Percentiles rank a stretch among this genome's conserved stretches.
Conservation (phyloP, 345 rosid genomes). For the Arabidopsis arenosa region DNA sequence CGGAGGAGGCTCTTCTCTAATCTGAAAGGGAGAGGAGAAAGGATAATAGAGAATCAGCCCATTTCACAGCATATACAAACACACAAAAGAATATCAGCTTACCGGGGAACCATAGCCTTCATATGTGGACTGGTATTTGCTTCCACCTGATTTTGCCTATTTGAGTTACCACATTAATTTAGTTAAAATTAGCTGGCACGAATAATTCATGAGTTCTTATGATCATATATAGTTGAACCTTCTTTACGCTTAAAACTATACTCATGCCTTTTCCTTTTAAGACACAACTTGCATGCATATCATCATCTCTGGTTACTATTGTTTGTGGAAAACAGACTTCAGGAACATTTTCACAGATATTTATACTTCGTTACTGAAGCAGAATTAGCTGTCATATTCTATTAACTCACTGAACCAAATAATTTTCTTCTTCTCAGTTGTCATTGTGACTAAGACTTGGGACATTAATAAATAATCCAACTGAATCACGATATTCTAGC, state of each 20-base stretch:
- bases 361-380: neutral
- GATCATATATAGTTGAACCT: neutral
- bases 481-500: conserved; percentile 17
- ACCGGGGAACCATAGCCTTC: conserved; percentile 81
- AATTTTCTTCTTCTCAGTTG: conserved; percentile 11
- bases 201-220: conserved; percentile 6
- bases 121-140: conserved; percentile 60
- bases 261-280: conserved; percentile 18
- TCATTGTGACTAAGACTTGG: conserved; percentile 7
- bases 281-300: conserved; percentile 14
- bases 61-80: conserved; percentile 22
- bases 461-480: neutral
- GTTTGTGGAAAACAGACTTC: conserved; percentile 13
- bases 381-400: neutral
- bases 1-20: conserved; percentile 95
- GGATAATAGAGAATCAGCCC: conserved; percentile 3
- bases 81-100: conserved; percentile 37
- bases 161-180: conserved; percentile 20
- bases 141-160: conserved; percentile 71
- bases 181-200: conserved; percentile 20
- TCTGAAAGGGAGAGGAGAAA: conserved; percentile 50
- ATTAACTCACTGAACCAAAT: conserved; percentile 18
- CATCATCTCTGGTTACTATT: conserved; percentile 2
- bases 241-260: conserved; percentile 25
- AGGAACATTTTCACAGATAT: neutral